phyloP scores from a whole-genome alignment of 179 eudicot genomes.

The Gypsophila paniculata region DNA sequence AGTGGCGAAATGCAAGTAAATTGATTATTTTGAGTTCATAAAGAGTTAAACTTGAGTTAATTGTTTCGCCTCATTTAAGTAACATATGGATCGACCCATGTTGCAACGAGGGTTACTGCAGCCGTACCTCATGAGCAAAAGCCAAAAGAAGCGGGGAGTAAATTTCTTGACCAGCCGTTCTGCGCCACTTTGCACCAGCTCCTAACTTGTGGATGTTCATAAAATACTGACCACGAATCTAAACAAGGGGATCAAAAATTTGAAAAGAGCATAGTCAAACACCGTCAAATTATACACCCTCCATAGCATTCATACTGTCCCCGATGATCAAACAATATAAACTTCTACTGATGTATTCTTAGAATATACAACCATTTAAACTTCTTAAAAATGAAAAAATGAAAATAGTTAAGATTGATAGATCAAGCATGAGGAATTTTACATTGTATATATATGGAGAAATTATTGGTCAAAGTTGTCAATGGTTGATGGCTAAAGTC shows the following conservation, averaged over 20 bases:
- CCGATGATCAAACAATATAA: neutral
- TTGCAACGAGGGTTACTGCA: neutral
- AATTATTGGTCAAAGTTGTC: neutral
- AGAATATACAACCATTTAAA: neutral
- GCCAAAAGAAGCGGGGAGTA: constrained; percentile 84
- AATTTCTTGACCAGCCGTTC: constrained; percentile 78
- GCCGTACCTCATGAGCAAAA: constrained; percentile 67
- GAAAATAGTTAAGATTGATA: neutral
- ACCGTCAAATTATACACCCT: neutral
- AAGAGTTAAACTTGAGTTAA: no score
- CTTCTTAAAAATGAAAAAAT: neutral
- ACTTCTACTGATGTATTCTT: neutral
- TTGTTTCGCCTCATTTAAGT: no score
- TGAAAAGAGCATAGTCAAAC: neutral
- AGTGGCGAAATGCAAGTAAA: no score
- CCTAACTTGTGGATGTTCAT: constrained; percentile 56
- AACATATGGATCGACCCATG: no score
- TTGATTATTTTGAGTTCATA: no score
- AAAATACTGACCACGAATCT: constrained; percentile 83
- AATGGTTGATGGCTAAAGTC: neutral
- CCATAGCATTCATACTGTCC: neutral
- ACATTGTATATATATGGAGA: neutral
- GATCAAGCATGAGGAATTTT: neutral
- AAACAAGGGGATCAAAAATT: constrained; percentile 10
- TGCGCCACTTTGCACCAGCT: constrained; percentile 71